These are phyloP conservation scores for Juglanconis sp. DNA, from an alignment of 2,329 filamentous ascomycete genomes.

Conservation along the genomic window DNA sequence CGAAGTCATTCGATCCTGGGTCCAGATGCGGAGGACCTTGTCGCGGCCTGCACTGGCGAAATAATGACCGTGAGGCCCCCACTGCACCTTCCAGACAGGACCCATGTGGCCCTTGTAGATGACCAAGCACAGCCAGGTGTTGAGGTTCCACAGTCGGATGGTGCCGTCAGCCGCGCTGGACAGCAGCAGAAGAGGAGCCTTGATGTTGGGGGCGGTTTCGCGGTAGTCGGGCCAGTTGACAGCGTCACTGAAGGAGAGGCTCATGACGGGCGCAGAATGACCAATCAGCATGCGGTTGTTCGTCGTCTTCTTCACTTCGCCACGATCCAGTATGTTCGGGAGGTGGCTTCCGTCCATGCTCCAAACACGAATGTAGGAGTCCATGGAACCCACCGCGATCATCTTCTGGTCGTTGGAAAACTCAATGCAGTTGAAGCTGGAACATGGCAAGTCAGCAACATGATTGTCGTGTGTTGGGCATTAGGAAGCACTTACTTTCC, in stretches of 20 bases:
- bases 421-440: constrained; percentile 62
- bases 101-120: constrained; percentile 92
- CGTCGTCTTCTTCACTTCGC: constrained; percentile 54
- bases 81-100: constrained; percentile 82
- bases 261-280: constrained; percentile 85
- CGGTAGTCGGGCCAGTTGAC: constrained; percentile 55
- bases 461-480: neutral
- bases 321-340: constrained; percentile 58
- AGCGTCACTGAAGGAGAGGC: constrained; percentile 77
- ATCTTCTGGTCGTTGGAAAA: constrained; percentile 89
- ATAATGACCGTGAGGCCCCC: constrained; percentile 93
- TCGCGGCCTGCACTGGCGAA: constrained; percentile 87
- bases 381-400: constrained; percentile 83
- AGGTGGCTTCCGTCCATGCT: constrained; percentile 82
- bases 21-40: constrained; percentile 86
- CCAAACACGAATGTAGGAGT: constrained; percentile 96
- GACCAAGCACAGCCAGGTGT: constrained; percentile 87
- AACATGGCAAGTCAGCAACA: neutral
- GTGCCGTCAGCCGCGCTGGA: constrained; percentile 86
- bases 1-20: constrained; percentile 86
- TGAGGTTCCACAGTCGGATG: constrained; percentile 87
- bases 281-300: constrained; percentile 75
- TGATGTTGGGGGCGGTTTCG: constrained; percentile 40
- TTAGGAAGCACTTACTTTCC: constrained; percentile 63
- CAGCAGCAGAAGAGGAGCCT: constrained; percentile 70